A percentile compares a stretch with the other conserved stretches of the same genome.
Conservation (phyloP, 1,284 basidiomycete genomes). For the Trichosporon faecale region DNA sequence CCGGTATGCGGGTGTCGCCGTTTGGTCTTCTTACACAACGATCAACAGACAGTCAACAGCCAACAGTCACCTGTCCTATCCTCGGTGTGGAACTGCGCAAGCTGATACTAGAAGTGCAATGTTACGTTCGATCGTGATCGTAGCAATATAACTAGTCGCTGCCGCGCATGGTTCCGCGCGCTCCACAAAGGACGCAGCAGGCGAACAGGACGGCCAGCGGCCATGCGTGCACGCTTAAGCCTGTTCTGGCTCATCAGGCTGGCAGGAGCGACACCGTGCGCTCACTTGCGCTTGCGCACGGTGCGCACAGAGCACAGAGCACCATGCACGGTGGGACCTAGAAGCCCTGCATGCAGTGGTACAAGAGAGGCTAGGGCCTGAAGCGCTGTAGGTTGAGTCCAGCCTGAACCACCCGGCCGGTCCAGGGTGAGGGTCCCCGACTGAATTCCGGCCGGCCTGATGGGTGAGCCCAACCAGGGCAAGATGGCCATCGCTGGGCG, state of each 20-base stretch:
- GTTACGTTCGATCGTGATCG: background rate
- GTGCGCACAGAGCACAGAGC: background rate
- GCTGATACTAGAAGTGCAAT: background rate
- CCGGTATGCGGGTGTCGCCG: too few relatives aligned
- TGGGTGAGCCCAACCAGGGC: too few relatives aligned
- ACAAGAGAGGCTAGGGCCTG: background rate
- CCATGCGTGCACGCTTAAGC: background rate
- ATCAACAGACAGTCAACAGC: too few relatives aligned
- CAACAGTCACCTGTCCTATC: background rate
- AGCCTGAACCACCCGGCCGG: background rate
- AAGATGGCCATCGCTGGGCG: too few relatives aligned
- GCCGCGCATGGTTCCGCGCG: background rate
- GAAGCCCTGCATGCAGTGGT: background rate
- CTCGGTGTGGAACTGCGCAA: background rate
- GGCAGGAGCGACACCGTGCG: background rate
- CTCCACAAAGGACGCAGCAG: background rate
- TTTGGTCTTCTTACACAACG: too few relatives aligned
- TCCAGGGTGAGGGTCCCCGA: background rate
- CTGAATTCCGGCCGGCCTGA: slow-evolving; percentile 1
- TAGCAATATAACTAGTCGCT: background rate
- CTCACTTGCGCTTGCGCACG: too few relatives aligned
- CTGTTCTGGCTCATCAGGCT: background rate
- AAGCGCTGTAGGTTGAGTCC: background rate
- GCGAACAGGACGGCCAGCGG: background rate
- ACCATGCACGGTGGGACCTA: slow-evolving; percentile 3